Base-by-base conservation (phyloP, 495 filamentous ascomycete species). In the Pyronema domesticum region DNA sequence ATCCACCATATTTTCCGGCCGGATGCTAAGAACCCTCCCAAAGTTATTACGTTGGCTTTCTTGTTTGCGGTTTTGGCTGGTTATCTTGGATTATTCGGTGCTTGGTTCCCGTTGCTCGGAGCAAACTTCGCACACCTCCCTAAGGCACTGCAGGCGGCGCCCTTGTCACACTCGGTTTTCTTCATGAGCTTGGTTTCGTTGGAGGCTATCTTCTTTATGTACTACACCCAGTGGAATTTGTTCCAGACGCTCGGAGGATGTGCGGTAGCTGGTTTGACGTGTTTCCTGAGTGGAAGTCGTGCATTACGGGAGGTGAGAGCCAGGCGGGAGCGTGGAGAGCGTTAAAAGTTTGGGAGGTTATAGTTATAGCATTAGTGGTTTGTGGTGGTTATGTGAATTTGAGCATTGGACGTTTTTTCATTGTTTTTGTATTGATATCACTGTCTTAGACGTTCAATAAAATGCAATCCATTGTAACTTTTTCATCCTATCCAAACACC, bases 301-400 rank as follows among this genome's bases (percentile, higher is more conserved):
- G 93, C 91, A 18, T 72, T 98, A 60, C 81, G 84, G 43, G 91
- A 98, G 71, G 89, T 96, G 30, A 91, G 94, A 70, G 81, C 80
- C 57, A 74, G 91, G 49, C 76, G 91, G 43, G 70, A 95, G 60
- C 81, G 81, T 35, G 86, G 89, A 13, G 75, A 88, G 64, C 74
- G 89, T 61, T 91, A 71, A 61, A 17, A 37, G 10, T 13, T 48
- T 14, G 52, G 18, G 39, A 53, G 39, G 39, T 7, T 13, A 42
- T 42, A 7, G 39, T 42, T 30, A 30, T 6, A 42, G 39, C 11
- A 15, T 23, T 45, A 18, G 9, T 6, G 7, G 39, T 42, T 42
- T 13, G 39, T 13, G 39, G 39, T 13, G 11, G 39, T 13, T 42
- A 13, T 42, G 39, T 13, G 39, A 42, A 13, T 42, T 13, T 42